Conservation (phyloP, 164 flowering plant genomes). For the Magnolia changhungtana region DNA sequence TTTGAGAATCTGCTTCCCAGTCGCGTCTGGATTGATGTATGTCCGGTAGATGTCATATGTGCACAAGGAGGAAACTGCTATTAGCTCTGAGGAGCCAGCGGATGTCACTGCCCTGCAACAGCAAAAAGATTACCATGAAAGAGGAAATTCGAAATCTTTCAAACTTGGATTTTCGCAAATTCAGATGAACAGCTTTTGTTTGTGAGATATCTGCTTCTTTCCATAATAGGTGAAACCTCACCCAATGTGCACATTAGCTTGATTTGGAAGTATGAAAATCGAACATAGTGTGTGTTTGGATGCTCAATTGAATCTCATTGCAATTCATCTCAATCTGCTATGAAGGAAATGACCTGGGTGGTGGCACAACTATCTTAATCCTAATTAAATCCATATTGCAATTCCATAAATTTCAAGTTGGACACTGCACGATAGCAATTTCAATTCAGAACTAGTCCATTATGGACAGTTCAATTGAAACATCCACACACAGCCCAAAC, state of each 20-base stretch:
- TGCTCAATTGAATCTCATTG: not conserved
- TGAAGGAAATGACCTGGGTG: not conserved
- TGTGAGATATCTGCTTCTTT: no score
- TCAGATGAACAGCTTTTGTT: no score
- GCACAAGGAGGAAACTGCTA: slow-evolving; percentile 91
- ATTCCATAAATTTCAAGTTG: not conserved
- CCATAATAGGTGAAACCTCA: no score
- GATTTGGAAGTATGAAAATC: not conserved
- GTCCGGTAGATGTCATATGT: slow-evolving; percentile 94
- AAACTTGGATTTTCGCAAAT: no score
- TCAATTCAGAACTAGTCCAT: no score
- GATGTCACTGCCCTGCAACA: slow-evolving; percentile 90
- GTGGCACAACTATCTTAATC: not conserved
- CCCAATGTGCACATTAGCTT: no score
- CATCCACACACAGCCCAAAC: no score
- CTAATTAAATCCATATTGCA: not conserved
- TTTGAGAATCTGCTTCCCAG: slow-evolving; percentile 72
- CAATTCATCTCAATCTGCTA: not conserved
- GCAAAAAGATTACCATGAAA: not conserved
- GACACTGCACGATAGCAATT: not conserved
- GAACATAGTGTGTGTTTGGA: not conserved
- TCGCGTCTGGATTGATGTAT: slow-evolving; percentile 80
- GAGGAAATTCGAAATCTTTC: not conserved
- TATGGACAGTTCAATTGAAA: no score
- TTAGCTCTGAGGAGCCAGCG: slow-evolving; percentile 91